A percentile compares a stretch with the other conserved stretches of the same genome.
Evolutionary conservation across 1,284 basidiomycete species (phyloP).

Genomic region (Trichosporon sp.): DNA sequence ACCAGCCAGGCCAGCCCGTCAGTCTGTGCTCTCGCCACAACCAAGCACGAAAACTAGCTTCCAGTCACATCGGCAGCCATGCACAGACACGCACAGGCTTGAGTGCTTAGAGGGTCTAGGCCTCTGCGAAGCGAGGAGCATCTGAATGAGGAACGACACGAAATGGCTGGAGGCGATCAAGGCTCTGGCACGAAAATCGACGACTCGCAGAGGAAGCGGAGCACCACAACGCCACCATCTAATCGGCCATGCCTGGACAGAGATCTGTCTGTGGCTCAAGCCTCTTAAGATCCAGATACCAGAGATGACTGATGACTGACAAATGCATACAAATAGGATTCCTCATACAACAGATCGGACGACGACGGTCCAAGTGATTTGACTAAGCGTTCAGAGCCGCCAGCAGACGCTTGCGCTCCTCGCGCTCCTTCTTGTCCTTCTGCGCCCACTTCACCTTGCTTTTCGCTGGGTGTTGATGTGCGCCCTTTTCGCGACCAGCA

Average conservation of each 20-base stretch:
- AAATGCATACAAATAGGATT: constrained; percentile 11
- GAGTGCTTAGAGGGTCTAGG: neutral
- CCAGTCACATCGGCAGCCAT: neutral
- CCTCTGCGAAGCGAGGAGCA: neutral
- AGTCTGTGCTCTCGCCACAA: neutral
- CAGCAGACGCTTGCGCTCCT: constrained; percentile 42
- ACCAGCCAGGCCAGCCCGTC: neutral
- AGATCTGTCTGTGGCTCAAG: neutral
- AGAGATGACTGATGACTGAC: neutral
- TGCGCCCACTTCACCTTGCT: constrained; percentile 51
- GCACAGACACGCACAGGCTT: neutral
- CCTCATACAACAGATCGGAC: neutral
- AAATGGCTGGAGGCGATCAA: neutral
- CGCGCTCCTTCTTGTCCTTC: constrained; percentile 46
- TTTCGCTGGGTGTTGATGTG: constrained; percentile 32
- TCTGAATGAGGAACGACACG: neutral
- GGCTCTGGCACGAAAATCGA: neutral
- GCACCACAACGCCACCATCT: constrained; percentile 3
- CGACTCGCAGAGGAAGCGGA: neutral
- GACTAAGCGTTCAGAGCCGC: constrained; percentile 39
- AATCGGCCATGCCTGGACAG: neutral
- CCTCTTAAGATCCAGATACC: neutral
- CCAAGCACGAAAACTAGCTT: neutral
- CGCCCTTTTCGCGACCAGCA: constrained; percentile 29
- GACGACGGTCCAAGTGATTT: neutral